A percentile compares a stretch with the other conserved stretches of the same genome.
Evolutionary conservation across 352 stramenopile genomes (phyloP).

Genomic region (Phytophthora sansomeana): DNA sequence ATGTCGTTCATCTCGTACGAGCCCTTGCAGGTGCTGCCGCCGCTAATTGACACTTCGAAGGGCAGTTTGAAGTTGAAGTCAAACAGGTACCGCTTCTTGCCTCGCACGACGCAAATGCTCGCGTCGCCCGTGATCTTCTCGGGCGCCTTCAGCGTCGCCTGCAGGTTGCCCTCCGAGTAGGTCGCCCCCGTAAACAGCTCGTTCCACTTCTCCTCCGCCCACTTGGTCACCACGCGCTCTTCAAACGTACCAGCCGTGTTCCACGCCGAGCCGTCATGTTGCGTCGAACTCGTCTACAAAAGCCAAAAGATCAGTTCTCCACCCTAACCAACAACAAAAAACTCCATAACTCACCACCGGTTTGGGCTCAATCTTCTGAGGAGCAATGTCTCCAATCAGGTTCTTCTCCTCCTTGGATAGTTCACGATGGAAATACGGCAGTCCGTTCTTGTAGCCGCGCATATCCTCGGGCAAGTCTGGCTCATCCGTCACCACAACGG

Average conservation of each 20-base stretch:
- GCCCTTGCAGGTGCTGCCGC: slow-evolving; percentile 63
- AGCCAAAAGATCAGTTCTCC: background rate
- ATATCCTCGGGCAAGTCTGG: slow-evolving; percentile 66
- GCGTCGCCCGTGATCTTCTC: slow-evolving; percentile 85
- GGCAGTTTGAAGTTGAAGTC: slow-evolving; percentile 86
- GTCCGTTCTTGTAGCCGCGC: slow-evolving; percentile 85
- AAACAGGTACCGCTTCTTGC: slow-evolving; percentile 91
- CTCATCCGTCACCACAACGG: slow-evolving; percentile 74
- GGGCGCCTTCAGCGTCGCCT: slow-evolving; percentile 59
- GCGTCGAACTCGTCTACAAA: slow-evolving; percentile 28
- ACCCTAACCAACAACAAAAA: background rate
- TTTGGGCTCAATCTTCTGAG: slow-evolving; percentile 79
- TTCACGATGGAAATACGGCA: slow-evolving; percentile 98
- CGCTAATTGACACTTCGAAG: slow-evolving; percentile 68
- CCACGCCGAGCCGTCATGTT: slow-evolving; percentile 90
- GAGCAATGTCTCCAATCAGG: slow-evolving; percentile 96
- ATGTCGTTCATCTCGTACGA: slow-evolving; percentile 85
- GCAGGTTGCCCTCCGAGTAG: slow-evolving; percentile 52
- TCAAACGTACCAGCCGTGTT: slow-evolving; percentile 94
- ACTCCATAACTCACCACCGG: slow-evolving; percentile 29
- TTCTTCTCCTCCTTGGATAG: slow-evolving; percentile 95
- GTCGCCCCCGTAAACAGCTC: slow-evolving; percentile 56
- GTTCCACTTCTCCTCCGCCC: slow-evolving; percentile 76
- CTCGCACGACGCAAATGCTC: slow-evolving; percentile 89
- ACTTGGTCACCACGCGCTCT: slow-evolving; percentile 88